A percentile compares a stretch with the other conserved stretches of the same genome.
Conservation (phyloP, 179 eudicot species). For the Nepenthes alata region DNA sequence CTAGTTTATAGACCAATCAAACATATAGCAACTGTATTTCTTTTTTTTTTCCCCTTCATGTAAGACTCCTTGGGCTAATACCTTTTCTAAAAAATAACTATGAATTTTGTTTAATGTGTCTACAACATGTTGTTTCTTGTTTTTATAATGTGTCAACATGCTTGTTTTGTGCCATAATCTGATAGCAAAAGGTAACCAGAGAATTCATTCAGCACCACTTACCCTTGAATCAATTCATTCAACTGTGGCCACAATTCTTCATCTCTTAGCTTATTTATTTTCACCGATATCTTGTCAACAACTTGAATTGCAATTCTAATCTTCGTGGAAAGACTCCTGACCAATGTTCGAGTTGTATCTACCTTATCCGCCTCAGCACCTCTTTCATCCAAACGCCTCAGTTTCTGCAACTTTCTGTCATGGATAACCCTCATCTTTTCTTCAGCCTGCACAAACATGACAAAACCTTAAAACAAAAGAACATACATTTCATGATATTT, state of each 20-base stretch:
- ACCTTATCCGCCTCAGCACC: constrained; percentile 80
- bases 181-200: no score
- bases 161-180: no score
- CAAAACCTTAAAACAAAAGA: neutral
- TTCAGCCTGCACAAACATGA: constrained; percentile 42
- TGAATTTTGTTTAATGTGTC: no score
- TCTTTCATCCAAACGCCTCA: constrained; percentile 52
- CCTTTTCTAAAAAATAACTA: no score
- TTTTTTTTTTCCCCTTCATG: no score
- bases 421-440: constrained; percentile 80
- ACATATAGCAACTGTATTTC: no score
- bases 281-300: constrained; percentile 73
- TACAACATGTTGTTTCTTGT: no score
- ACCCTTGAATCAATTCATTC: constrained; percentile 74
- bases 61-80: no score
- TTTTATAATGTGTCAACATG: no score
- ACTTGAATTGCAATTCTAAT: constrained; percentile 84
- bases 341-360: constrained; percentile 42
- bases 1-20: no score
- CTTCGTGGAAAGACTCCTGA: constrained; percentile 65
- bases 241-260: constrained; percentile 87
- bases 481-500: neutral
- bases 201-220: constrained; percentile 15
- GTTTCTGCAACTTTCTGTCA: constrained; percentile 47
- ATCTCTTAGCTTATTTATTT: constrained; percentile 72